phyloP scores from a whole-genome alignment of 345 rosid genomes.

The Sonneratia alba region DNA sequence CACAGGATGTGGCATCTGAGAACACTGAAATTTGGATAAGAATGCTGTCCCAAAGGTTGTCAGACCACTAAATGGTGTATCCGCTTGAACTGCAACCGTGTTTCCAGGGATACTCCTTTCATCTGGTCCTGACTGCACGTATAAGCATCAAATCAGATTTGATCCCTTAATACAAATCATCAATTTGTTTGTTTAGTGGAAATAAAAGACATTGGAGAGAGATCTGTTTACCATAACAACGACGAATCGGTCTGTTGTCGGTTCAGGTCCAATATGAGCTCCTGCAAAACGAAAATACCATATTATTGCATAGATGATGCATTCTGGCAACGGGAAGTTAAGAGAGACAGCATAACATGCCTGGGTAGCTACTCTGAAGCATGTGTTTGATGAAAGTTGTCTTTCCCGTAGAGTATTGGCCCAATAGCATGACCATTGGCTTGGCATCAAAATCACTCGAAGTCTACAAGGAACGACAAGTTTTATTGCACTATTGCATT shows the following conservation, averaged over 20 bases:
- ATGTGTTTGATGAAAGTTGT: conserved; percentile 94
- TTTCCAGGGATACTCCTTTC: conserved; percentile 97
- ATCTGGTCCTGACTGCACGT: conserved; percentile 74
- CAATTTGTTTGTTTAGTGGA: background rate
- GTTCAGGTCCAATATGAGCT: conserved; percentile 98
- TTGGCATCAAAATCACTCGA: conserved; percentile 91
- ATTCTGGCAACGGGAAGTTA: background rate
- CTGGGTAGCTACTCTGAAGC: conserved; percentile 77
- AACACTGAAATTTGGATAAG: conserved; percentile 88
- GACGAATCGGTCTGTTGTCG: conserved; percentile 96
- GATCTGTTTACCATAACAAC: conserved; percentile 70
- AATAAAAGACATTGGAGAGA: background rate
- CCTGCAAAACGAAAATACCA: conserved; percentile 36
- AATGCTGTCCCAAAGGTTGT: conserved; percentile 87
- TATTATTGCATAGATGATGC: background rate
- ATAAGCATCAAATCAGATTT: background rate
- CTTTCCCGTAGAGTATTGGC: conserved; percentile 97
- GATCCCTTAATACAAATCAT: background rate
- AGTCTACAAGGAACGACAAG: conserved; percentile 31
- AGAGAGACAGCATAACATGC: conserved; percentile 23
- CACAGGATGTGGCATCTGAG: conserved; percentile 96
- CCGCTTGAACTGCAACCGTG: conserved; percentile 88
- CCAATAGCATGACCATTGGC: conserved; percentile 97
- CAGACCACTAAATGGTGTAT: conserved; percentile 88
- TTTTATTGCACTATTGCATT: background rate